phyloP scores from a whole-genome alignment of 2,329 filamentous ascomycete species.

The Bipolaris bicolor region DNA sequence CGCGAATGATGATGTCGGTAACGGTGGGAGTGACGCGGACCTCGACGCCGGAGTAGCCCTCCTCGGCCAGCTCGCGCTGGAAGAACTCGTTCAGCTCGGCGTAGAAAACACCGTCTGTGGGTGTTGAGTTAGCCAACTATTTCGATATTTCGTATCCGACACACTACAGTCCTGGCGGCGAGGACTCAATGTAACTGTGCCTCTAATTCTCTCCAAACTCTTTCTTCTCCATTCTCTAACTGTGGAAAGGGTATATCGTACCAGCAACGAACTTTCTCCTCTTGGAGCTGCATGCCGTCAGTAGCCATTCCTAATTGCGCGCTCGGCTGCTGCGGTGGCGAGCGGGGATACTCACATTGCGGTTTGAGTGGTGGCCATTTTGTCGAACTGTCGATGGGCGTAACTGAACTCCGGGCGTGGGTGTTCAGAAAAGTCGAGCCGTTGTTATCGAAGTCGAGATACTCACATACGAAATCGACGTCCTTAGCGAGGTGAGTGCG shows the following conservation, averaged over 20 bases:
- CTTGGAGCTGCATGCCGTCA: conserved; percentile 71
- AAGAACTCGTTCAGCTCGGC: conserved; percentile 99
- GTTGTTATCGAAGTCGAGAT: conserved; percentile 41
- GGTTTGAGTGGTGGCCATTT: conserved; percentile 51
- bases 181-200: neutral
- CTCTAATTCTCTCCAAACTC: neutral
- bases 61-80: conserved; percentile 99
- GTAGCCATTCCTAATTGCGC: conserved; percentile 22
- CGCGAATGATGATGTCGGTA: conserved; percentile 99
- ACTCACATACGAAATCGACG: conserved; percentile 10
- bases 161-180: neutral
- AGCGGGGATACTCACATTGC: conserved; percentile 47
- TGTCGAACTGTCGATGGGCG: conserved; percentile 44
- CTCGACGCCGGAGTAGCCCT: conserved; percentile 99
- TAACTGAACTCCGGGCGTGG: conserved; percentile 44
- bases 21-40: conserved; percentile 99
- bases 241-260: conserved; percentile 41
- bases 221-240: conserved; percentile 13
- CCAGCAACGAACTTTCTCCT: conserved; percentile 71
- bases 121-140: conserved; percentile 31
- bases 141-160: conserved; percentile 12
- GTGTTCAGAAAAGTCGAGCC: conserved; percentile 42
- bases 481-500: conserved; percentile 22
- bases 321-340: conserved; percentile 3
- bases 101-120: conserved; percentile 95